Conservation (phyloP, 495 filamentous ascomycete genomes). For the Bacidia rubella region DNA sequence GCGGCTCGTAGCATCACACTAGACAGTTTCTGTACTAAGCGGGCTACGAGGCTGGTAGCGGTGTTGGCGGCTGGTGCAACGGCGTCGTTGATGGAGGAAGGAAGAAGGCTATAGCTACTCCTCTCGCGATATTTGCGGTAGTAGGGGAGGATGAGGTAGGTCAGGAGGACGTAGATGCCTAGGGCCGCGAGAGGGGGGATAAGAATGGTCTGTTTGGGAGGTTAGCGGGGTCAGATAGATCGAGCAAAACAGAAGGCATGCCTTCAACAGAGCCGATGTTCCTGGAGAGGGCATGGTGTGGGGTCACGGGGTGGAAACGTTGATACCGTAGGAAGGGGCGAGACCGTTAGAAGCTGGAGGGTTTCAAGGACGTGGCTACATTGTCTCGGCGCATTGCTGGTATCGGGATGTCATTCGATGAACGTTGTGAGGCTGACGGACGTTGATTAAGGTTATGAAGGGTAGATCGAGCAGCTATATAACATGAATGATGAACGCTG, state of each 20-base stretch:
- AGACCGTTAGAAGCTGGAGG: neutral
- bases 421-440: neutral
- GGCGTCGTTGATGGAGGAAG: conserved; percentile 7
- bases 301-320: neutral
- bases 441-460: neutral
- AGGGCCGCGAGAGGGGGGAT: conserved; percentile 68
- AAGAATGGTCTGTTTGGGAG: conserved; percentile 48
- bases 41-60: neutral
- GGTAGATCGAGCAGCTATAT: neutral
- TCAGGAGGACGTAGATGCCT: conserved; percentile 55
- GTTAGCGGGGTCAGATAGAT: neutral
- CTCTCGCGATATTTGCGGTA: conserved; percentile 63
- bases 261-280: neutral
- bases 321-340: neutral
- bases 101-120: conserved; percentile 38
- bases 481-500: neutral
- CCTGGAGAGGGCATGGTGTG: neutral
- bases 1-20: neutral
- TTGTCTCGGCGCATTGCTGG: neutral
- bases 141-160: conserved; percentile 58
- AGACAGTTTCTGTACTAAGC: neutral
- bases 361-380: neutral
- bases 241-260: neutral
- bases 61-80: neutral
- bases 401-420: neutral